Conservation (phyloP, 176 grass and related monocot species). For the Dendrocalamus sinicus region DNA sequence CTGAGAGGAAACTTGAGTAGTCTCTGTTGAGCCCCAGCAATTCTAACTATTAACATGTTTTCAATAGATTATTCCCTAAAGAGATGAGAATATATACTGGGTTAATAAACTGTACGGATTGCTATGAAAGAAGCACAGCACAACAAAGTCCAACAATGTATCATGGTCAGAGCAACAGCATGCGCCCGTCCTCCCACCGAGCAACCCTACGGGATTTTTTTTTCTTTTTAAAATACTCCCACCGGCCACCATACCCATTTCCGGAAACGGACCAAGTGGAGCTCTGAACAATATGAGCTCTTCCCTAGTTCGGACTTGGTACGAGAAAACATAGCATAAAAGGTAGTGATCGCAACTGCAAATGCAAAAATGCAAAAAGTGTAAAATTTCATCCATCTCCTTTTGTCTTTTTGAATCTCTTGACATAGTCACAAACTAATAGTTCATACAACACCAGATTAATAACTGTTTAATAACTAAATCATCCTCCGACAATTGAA, state of each 20-base stretch:
- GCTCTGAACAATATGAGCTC: neutral
- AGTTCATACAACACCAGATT: conserved; percentile 16
- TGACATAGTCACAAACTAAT: conserved; percentile 1
- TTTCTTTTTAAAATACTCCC: neutral
- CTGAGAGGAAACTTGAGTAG: too few relatives aligned
- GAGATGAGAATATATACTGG: too few relatives aligned
- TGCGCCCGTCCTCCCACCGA: neutral
- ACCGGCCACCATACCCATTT: neutral
- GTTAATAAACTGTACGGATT: neutral
- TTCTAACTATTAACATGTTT: too few relatives aligned
- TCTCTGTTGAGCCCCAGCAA: too few relatives aligned
- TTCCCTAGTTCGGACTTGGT: neutral
- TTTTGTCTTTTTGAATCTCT: neutral
- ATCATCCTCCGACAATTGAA: neutral
- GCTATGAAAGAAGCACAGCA: neutral
- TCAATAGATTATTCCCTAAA: too few relatives aligned
- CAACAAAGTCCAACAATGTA: neutral
- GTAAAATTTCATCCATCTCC: neutral
- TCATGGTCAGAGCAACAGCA: neutral
- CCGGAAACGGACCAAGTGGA: neutral
- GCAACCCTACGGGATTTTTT: too few relatives aligned
- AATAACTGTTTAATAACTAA: neutral
- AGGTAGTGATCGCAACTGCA: neutral
- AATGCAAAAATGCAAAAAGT: neutral
- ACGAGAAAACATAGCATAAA: neutral